A percentile compares a stretch with the other conserved stretches of the same genome.
Evolutionary conservation across 768 basidiomycete genomes (phyloP).

Genomic region (Boletus pseudo-olivaceus): DNA sequence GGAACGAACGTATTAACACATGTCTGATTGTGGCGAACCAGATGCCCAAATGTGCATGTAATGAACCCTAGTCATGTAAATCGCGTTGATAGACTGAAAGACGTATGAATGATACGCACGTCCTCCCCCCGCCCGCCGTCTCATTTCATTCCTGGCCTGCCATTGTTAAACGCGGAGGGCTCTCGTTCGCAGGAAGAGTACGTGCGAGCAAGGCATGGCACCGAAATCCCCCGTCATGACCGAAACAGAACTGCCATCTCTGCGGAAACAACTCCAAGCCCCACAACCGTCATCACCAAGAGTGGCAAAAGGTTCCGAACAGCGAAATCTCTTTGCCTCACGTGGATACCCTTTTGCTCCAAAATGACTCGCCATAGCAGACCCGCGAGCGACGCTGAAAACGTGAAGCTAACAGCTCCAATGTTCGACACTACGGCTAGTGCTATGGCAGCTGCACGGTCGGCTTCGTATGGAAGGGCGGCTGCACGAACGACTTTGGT

Average conservation of each 20-base stretch:
- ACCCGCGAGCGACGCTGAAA: slow-evolving; percentile 85
- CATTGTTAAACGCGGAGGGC: no score
- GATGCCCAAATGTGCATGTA: no score
- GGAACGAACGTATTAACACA: no score
- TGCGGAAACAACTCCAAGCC: slow-evolving; percentile 66
- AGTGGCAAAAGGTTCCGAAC: slow-evolving; percentile 69
- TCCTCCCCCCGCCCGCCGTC: no score
- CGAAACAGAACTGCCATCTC: slow-evolving; percentile 61
- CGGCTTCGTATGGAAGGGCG: slow-evolving; percentile 29
- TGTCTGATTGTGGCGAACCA: no score
- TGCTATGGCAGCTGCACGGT: slow-evolving; percentile 60
- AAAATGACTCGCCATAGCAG: slow-evolving; percentile 80
- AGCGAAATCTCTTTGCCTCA: slow-evolving; percentile 64
- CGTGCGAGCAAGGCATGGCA: no score
- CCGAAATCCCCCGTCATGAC: neutral
- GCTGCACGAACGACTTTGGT: slow-evolving; percentile 70
- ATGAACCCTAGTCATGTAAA: no score
- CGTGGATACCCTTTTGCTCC: slow-evolving; percentile 61
- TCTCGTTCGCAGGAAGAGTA: neutral
- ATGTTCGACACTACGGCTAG: slow-evolving; percentile 87
- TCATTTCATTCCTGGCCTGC: no score
- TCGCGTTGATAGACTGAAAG: no score
- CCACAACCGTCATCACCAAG: slow-evolving; percentile 60
- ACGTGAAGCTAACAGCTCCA: slow-evolving; percentile 87
- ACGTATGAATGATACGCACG: no score